Evolutionary conservation across 1,284 basidiomycete species (phyloP).

Genomic region (Dichomitus squalens): DNA sequence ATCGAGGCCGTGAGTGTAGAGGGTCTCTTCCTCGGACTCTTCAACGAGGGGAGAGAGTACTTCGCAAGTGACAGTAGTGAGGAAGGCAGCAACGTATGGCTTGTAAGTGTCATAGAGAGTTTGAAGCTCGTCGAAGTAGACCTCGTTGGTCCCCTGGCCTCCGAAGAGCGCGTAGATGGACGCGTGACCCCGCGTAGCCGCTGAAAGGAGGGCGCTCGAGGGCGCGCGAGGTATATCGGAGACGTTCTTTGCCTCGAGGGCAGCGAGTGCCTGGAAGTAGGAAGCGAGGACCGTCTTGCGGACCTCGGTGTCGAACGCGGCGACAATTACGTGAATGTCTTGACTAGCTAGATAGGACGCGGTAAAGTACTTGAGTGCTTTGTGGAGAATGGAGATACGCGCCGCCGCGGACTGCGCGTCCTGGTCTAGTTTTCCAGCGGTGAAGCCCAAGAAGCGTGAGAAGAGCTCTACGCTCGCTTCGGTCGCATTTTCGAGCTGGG

Average conservation of each 20-base stretch:
- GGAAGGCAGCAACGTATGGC: conserved; percentile 78
- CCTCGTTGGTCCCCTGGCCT: conserved; percentile 98
- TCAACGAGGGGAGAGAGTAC: conserved; percentile 79
- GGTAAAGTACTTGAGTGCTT: conserved; percentile 79
- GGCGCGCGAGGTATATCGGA: conserved; percentile 66
- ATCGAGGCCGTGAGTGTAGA: conserved; percentile 85
- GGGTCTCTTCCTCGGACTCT: conserved; percentile 59
- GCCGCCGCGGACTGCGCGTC: conserved; percentile 56
- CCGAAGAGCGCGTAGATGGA: conserved; percentile 94
- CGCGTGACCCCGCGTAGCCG: conserved; percentile 70
- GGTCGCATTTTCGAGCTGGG: conserved; percentile 52
- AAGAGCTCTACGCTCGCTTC: conserved; percentile 78
- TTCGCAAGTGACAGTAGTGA: conserved; percentile 64
- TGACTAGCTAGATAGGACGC: conserved; percentile 72
- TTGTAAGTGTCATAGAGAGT: conserved; percentile 89
- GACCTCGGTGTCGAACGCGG: conserved; percentile 74
- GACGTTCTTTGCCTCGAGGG: conserved; percentile 66
- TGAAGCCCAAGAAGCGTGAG: conserved; percentile 79
- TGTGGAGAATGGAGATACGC: conserved; percentile 70
- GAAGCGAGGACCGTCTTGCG: conserved; percentile 79
- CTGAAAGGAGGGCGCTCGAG: conserved; percentile 75
- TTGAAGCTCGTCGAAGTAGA: conserved; percentile 97
- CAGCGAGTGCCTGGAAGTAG: conserved; percentile 80
- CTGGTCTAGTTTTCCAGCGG: conserved; percentile 61
- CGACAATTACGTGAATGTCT: conserved; percentile 83